These are phyloP conservation scores for Areca catechu DNA, from an alignment of 176 grass and related monocot species.

Conservation along the genomic window DNA sequence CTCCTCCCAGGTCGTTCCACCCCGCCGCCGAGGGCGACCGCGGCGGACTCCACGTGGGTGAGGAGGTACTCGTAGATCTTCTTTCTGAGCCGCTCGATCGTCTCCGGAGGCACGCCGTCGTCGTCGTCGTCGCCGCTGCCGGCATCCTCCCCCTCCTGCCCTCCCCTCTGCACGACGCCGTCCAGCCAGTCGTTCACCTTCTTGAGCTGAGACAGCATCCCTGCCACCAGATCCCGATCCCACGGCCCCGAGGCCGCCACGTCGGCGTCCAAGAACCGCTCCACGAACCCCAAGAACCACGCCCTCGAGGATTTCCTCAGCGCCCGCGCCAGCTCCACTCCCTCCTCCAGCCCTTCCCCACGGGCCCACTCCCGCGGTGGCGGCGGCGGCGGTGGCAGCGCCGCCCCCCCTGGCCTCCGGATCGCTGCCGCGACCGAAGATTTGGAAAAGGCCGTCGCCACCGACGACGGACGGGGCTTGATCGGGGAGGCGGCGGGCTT, in stretches of 20 bases:
- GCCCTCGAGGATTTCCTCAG: constrained; percentile 25
- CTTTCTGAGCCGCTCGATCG: constrained; percentile 31
- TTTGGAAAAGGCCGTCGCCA: no score
- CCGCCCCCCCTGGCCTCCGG: constrained; percentile 7
- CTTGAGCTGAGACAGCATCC: constrained; percentile 52
- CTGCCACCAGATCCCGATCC: constrained; percentile 3
- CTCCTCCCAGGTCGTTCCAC: no score
- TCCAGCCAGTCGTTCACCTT: constrained; percentile 57
- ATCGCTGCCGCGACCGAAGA: constrained; percentile 20
- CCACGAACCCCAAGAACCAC: constrained; percentile 46
- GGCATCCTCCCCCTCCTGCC: no score
- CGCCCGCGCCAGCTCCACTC: constrained; percentile 3
- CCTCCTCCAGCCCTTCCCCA: no score
- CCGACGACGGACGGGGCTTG: constrained; percentile 26
- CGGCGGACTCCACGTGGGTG: constrained; percentile 48
- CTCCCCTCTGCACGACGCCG: neutral
- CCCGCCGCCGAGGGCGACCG: constrained; percentile 34
- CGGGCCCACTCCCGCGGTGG: neutral
- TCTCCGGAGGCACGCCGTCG: neutral
- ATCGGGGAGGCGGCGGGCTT: constrained; percentile 19
- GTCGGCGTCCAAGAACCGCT: constrained; percentile 35
- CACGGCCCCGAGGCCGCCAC: neutral
- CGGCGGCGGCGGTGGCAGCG: neutral
- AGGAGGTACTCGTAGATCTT: constrained; percentile 58
- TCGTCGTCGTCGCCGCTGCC: no score